phyloP scores from a whole-genome alignment of 1,139 yeast species.

The Candida dubliniensis region DNA sequence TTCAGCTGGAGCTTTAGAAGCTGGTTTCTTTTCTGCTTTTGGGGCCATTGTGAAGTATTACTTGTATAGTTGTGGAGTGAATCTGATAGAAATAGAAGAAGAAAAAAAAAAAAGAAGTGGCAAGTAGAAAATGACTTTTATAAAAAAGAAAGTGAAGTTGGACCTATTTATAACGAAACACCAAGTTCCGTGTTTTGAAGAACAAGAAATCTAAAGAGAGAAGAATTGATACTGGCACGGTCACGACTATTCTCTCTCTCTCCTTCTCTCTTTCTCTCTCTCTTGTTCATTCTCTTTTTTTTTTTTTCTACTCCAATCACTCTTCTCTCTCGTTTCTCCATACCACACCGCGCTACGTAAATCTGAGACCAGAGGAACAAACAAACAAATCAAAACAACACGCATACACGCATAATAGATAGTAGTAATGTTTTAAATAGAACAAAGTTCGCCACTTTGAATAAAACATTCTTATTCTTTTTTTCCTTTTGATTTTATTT shows the following conservation, averaged over 20 bases:
- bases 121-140: not conserved
- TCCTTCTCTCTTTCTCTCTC: not conserved
- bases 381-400: not conserved
- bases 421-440: constrained; percentile 1
- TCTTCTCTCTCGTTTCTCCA: not conserved
- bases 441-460: not conserved
- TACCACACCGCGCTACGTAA: not conserved
- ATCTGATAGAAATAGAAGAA: constrained; percentile 1
- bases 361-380: constrained; percentile 3
- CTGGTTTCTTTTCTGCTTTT: constrained; percentile 97
- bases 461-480: not conserved
- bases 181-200: not conserved
- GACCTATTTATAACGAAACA: too few species aligned
- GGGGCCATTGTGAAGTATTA: constrained; percentile 70
- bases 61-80: constrained; percentile 15
- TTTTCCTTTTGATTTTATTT: not conserved
- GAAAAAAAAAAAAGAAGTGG: not conserved
- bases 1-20: constrained; percentile 98
- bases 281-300: not conserved
- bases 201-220: not conserved
- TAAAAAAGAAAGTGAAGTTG: too few species aligned
- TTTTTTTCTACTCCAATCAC: not conserved
- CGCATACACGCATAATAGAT: not conserved
- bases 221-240: not conserved
- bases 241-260: not conserved